phyloP scores from a whole-genome alignment of 2,329 filamentous ascomycete species.

The Alternaria panax region DNA sequence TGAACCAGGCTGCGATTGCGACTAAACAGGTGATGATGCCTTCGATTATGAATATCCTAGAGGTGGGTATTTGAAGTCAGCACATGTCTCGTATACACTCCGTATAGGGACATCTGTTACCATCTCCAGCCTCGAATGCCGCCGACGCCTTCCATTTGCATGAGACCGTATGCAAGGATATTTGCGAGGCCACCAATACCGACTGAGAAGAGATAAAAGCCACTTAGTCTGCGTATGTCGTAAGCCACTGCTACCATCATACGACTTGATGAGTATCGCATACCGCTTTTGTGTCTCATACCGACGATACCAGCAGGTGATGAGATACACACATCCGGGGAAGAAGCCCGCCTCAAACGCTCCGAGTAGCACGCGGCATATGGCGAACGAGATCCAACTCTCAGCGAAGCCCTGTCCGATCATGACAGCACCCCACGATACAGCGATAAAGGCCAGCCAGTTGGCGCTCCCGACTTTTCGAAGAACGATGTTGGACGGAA shows the following conservation, averaged over 20 bases:
- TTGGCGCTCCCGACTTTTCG: conserved; percentile 37
- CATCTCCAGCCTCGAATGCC: conserved; percentile 38
- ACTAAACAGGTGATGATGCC: conserved; percentile 37
- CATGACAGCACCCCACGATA: conserved; percentile 38
- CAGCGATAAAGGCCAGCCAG: conserved; percentile 36
- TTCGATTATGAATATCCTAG: conserved; percentile 39
- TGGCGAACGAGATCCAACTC: conserved; percentile 32
- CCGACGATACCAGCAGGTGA: conserved; percentile 39
- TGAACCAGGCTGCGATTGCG: conserved; percentile 34
- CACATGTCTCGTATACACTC: neutral
- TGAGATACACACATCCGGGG: conserved; percentile 39
- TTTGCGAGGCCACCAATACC: conserved; percentile 36
- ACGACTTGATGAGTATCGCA: neutral
- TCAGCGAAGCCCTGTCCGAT: conserved; percentile 37
- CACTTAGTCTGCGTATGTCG: conserved; percentile 20
- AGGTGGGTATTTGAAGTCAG: neutral
- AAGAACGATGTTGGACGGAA: conserved; percentile 36
- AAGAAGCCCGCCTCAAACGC: conserved; percentile 38
- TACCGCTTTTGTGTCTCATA: conserved; percentile 36
- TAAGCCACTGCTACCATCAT: neutral
- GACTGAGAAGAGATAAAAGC: conserved; percentile 37
- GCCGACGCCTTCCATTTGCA: conserved; percentile 36
- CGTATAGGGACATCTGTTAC: neutral
- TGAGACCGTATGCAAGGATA: conserved; percentile 39
- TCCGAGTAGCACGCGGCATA: conserved; percentile 33